Conservation (phyloP, 805 yeast genomes). For the Saccharomycopsis fermentans region DNA sequence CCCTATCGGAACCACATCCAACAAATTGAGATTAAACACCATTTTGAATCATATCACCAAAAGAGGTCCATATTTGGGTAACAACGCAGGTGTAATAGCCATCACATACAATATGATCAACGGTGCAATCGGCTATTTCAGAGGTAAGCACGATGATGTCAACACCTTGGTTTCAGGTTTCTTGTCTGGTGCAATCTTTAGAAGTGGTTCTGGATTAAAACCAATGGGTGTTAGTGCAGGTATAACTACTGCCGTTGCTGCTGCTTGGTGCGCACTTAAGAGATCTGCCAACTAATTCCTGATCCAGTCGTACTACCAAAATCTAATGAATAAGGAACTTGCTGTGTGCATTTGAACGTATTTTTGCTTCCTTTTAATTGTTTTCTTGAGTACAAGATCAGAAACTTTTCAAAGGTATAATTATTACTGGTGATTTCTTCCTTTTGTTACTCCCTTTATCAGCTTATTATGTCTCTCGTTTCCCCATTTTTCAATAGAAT, state of each 20-base stretch:
- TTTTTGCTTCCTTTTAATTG: not conserved
- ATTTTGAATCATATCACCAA: constrained; percentile 85
- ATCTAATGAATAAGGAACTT: not conserved
- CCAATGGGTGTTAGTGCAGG: constrained; percentile 86
- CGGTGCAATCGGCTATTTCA: constrained; percentile 62
- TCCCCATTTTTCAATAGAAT: not conserved
- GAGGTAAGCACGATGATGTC: constrained; percentile 82
- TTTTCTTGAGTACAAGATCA: not conserved
- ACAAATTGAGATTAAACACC: constrained; percentile 79
- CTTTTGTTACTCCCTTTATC: not conserved
- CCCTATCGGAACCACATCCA: constrained; percentile 58
- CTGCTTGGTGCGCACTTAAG: constrained; percentile 84
- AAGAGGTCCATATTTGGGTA: constrained; percentile 93
- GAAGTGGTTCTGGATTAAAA: constrained; percentile 71
- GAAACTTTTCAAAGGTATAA: not conserved
- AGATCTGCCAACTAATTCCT: constrained; percentile 9
- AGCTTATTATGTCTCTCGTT: not conserved
- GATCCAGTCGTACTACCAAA: not conserved
- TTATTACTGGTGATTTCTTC: not conserved
- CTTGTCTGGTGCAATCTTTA: constrained; percentile 83
- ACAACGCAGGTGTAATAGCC: constrained; percentile 90
- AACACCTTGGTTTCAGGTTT: constrained; percentile 89
- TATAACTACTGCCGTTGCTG: constrained; percentile 82
- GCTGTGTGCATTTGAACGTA: not conserved
- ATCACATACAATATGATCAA: constrained; percentile 79